Percentiles rank a stretch among this genome's conserved stretches.
These are phyloP conservation scores for Termitomyces sp. DNA, from an alignment of 768 basidiomycete genomes.

Conservation along the genomic window DNA sequence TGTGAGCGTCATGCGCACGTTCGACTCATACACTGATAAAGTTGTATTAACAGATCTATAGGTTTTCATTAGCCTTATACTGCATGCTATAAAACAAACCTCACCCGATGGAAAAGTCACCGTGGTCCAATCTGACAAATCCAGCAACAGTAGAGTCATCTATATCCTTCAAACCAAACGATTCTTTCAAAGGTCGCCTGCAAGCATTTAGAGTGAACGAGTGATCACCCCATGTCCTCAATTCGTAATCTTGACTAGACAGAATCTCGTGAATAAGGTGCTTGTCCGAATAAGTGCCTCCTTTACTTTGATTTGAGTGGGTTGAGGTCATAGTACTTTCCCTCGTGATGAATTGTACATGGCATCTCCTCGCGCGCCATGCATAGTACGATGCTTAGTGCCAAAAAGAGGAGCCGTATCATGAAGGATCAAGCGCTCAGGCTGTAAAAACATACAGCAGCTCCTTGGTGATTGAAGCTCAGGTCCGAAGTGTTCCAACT, in stretches of 20 bases:
- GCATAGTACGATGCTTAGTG: not conserved
- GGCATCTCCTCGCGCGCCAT: slow-evolving; percentile 41
- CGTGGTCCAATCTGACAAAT: slow-evolving; percentile 53
- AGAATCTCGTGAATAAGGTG: slow-evolving; percentile 5
- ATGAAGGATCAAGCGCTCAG: not conserved
- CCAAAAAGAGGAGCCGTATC: not conserved
- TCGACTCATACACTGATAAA: slow-evolving; percentile 44
- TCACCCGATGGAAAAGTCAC: slow-evolving; percentile 73
- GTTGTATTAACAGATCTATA: slow-evolving; percentile 60
- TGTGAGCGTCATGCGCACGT: slow-evolving; percentile 52
- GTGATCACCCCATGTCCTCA: slow-evolving; percentile 42
- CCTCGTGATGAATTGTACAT: slow-evolving; percentile 55
- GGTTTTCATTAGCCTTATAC: not conserved
- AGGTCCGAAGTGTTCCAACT: not conserved
- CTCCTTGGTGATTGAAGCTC: not conserved
- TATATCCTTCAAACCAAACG: slow-evolving; percentile 53
- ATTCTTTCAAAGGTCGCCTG: slow-evolving; percentile 46
- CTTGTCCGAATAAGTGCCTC: slow-evolving; percentile 1
- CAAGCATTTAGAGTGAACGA: slow-evolving; percentile 62
- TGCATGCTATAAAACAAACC: slow-evolving; percentile 5
- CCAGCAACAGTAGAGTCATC: slow-evolving; percentile 53
- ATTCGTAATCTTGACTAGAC: slow-evolving; percentile 59
- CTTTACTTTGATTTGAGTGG: slow-evolving; percentile 52
- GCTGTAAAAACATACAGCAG: not conserved
- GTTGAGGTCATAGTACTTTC: slow-evolving; percentile 64